phyloP scores from a whole-genome alignment of 2,329 filamentous ascomycete genomes.

The Endocalyx cinctus region DNA sequence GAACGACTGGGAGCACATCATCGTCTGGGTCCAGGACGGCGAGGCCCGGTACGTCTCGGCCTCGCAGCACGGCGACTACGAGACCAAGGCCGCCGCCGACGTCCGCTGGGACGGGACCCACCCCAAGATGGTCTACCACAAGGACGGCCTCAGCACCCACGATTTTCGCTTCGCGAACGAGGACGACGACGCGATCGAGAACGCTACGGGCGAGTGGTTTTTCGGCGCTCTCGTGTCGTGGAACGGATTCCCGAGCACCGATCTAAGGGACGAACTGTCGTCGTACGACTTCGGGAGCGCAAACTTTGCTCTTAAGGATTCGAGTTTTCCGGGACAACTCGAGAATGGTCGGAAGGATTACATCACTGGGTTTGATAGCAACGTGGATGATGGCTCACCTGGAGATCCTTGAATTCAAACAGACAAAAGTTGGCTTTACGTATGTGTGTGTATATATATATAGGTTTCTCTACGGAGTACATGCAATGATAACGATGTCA shows the following conservation, averaged over 20 bases:
- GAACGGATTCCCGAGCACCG: slow-evolving; percentile 22
- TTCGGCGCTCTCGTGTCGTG: slow-evolving; percentile 22
- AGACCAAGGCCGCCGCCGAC: slow-evolving; percentile 17
- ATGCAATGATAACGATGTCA: too few relatives aligned
- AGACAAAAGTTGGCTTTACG: background rate
- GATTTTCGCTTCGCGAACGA: slow-evolving; percentile 24
- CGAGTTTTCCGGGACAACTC: slow-evolving; percentile 16
- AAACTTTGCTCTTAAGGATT: slow-evolving; percentile 21
- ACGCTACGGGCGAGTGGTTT: slow-evolving; percentile 24
- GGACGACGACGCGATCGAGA: slow-evolving; percentile 25
- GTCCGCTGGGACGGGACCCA: slow-evolving; percentile 26
- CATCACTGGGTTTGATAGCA: slow-evolving; percentile 54
- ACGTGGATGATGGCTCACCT: slow-evolving; percentile 30
- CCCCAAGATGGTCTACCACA: slow-evolving; percentile 27
- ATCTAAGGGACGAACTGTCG: slow-evolving; percentile 19
- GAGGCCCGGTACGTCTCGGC: slow-evolving; percentile 20
- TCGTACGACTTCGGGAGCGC: slow-evolving; percentile 23
- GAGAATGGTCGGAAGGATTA: slow-evolving; percentile 36
- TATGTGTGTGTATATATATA: background rate
- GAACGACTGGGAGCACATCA: slow-evolving; percentile 33
- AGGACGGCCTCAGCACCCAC: slow-evolving; percentile 24
- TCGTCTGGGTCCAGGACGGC: slow-evolving; percentile 22
- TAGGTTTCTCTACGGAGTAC: too few relatives aligned
- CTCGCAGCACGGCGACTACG: slow-evolving; percentile 25
- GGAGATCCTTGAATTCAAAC: slow-evolving; percentile 14